Conservation (phyloP, 192 early-diverging fungal genomes). For the Chytriomyces hyalinus region DNA sequence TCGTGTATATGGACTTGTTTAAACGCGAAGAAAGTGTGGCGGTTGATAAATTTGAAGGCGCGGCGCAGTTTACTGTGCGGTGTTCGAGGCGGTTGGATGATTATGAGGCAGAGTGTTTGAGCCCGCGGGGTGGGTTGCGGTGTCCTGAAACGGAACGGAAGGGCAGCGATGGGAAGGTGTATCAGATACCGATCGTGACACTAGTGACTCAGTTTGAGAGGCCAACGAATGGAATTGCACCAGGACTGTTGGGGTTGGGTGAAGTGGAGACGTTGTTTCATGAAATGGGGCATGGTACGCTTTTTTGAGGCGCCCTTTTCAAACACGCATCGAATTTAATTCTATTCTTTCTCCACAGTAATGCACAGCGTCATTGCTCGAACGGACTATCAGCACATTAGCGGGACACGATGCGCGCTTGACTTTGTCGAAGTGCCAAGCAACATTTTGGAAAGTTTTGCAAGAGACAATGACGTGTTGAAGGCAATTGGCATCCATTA, state of each 20-base stretch:
- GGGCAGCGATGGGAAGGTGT: conserved; percentile 34
- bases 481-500: conserved; percentile 77
- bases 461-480: conserved; percentile 73
- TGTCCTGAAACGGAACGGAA: conserved; percentile 29
- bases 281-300: conserved; percentile 91
- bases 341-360: background rate
- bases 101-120: conserved; percentile 50
- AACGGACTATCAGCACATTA: conserved; percentile 95
- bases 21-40: conserved; percentile 50
- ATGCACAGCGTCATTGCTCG: conserved; percentile 80
- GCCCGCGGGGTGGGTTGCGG: background rate
- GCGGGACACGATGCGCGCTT: conserved; percentile 90
- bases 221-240: conserved; percentile 37
- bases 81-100: conserved; percentile 88
- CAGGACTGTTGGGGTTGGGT: conserved; percentile 71
- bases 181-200: conserved; percentile 61
- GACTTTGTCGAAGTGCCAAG: conserved; percentile 99
- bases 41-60: conserved; percentile 75
- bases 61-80: conserved; percentile 95
- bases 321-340: background rate
- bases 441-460: conserved; percentile 94
- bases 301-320: conserved; percentile 69
- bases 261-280: conserved; percentile 98
- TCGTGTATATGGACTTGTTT: conserved; percentile 94
- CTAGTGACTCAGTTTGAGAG: conserved; percentile 52